phyloP scores from a whole-genome alignment of 1,284 basidiomycete genomes.

The Blastosporella zonata region DNA sequence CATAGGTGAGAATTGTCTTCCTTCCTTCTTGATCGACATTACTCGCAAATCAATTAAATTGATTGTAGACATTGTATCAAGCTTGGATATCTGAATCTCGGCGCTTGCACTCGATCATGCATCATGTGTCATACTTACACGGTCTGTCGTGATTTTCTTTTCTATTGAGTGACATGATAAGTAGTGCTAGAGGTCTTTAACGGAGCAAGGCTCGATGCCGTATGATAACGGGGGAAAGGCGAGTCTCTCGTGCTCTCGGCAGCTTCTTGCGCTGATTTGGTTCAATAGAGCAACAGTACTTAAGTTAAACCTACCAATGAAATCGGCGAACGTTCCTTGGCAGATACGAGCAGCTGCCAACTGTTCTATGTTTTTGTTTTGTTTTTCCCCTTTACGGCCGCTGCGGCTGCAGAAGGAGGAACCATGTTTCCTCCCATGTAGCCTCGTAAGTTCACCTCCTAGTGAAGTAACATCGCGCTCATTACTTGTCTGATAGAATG shows the following conservation, averaged over 20 bases:
- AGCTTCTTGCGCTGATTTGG: neutral
- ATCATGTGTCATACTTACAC: neutral
- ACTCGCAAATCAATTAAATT: slow-evolving; percentile 1
- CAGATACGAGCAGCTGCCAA: neutral
- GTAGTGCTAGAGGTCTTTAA: neutral
- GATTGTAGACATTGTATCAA: slow-evolving; percentile 2
- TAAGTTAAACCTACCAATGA: neutral
- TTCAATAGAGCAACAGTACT: neutral
- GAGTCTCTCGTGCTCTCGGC: neutral
- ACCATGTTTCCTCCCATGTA: neutral
- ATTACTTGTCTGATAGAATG: slow-evolving; percentile 3
- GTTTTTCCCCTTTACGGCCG: neutral
- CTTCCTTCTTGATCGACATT: slow-evolving; percentile 16
- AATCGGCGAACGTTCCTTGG: neutral
- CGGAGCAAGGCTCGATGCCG: neutral
- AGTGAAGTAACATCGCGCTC: slow-evolving; percentile 3
- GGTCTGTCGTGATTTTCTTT: neutral
- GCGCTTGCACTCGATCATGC: neutral
- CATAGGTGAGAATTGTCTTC: neutral
- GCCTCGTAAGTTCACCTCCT: neutral
- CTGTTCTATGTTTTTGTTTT: neutral
- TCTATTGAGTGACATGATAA: neutral
- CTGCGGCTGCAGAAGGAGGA: neutral
- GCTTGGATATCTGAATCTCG: slow-evolving; percentile 1
- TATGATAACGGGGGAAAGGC: neutral